These are phyloP conservation scores for Meredithiella fracta DNA, from an alignment of 2,329 filamentous ascomycete genomes.

Conservation along the genomic window DNA sequence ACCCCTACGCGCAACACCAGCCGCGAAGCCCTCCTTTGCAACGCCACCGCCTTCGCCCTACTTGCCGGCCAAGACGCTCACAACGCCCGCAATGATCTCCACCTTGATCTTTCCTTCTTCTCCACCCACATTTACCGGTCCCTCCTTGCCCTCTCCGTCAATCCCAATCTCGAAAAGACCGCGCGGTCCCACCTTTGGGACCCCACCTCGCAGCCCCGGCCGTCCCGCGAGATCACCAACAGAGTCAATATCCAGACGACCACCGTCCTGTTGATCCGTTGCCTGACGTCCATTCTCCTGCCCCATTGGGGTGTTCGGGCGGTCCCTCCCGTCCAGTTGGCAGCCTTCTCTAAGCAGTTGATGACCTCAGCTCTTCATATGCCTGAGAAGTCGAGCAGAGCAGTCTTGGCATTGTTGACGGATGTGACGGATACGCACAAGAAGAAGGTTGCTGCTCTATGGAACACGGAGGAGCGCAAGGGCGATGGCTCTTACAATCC, in stretches of 20 bases:
- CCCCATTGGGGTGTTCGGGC: conserved; percentile 57
- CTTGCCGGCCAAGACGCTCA: conserved; percentile 85
- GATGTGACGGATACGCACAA: conserved; percentile 69
- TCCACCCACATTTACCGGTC: conserved; percentile 83
- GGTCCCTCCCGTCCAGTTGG: conserved; percentile 69
- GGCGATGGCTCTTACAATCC: conserved; percentile 79
- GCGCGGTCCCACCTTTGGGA: conserved; percentile 54
- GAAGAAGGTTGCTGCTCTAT: conserved; percentile 67
- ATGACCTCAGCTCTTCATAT: conserved; percentile 68
- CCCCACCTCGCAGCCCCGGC: conserved; percentile 32
- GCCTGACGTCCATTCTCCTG: conserved; percentile 64
- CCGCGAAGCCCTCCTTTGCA: conserved; percentile 80
- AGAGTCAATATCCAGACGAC: conserved; percentile 93
- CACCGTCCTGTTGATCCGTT: conserved; percentile 77
- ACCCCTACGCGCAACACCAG: conserved; percentile 50
- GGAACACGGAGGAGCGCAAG: conserved; percentile 86
- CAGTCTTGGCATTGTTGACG: conserved; percentile 59
- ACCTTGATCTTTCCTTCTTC: conserved; percentile 90
- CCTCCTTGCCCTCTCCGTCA: conserved; percentile 59
- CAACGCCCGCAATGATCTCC: conserved; percentile 63
- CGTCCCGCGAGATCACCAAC: conserved; percentile 24
- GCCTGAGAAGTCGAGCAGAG: conserved; percentile 76
- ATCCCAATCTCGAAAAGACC: conserved; percentile 74
- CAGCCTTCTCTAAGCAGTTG: conserved; percentile 83
- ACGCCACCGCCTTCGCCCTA: conserved; percentile 90